These are phyloP conservation scores for Populus hybrid DNA, from an alignment of 441 rosid species.

Conservation along the genomic window DNA sequence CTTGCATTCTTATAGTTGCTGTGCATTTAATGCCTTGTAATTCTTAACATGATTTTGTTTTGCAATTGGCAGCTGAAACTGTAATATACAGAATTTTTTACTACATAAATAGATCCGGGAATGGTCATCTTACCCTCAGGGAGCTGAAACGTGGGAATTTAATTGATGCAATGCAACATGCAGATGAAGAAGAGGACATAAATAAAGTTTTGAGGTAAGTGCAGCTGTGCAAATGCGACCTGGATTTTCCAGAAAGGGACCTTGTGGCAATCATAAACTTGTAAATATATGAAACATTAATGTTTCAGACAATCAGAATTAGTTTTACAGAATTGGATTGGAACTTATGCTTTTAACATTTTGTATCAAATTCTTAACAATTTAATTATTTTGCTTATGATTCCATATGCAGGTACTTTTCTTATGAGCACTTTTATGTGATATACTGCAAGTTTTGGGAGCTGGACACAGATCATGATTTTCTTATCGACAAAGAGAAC, in stretches of 20 bases:
- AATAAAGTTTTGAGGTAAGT: conserved; percentile 94
- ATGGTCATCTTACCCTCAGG: conserved; percentile 80
- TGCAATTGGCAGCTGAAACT: conserved; percentile 81
- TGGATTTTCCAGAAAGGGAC: neutral
- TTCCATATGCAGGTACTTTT: conserved; percentile 64
- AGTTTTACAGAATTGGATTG: neutral
- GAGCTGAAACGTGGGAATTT: conserved; percentile 91
- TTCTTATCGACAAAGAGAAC: conserved; percentile 95
- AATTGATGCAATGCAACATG: conserved; percentile 85
- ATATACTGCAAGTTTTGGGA: conserved; percentile 99
- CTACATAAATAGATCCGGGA: conserved; percentile 87
- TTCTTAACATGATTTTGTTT: conserved; percentile 20
- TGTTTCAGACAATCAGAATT: neutral
- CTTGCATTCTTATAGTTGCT: neutral
- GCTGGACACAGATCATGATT: conserved; percentile 96
- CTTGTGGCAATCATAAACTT: neutral
- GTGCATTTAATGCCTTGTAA: neutral
- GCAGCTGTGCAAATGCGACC: conserved; percentile 3
- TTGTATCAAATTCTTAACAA: neutral
- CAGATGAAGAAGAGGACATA: conserved; percentile 97
- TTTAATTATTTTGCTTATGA: neutral
- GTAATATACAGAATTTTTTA: conserved; percentile 95
- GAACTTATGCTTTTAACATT: neutral
- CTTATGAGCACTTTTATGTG: conserved; percentile 97
- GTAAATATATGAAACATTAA: neutral